Conservation (phyloP, 179 eudicot species). For the Gypsophila paniculata region DNA sequence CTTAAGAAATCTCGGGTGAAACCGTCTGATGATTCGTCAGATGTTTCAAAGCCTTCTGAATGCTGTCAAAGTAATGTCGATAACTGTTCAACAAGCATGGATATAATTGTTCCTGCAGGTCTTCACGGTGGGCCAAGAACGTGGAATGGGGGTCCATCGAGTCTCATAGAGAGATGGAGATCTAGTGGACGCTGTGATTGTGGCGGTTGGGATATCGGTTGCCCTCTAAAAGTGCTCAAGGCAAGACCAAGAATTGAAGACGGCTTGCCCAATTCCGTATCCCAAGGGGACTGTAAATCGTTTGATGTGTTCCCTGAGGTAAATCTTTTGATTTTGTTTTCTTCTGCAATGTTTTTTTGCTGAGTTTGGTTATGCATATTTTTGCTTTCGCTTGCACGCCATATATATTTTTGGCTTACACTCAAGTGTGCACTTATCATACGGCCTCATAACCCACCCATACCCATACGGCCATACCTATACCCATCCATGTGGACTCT, state of each 20-base stretch:
- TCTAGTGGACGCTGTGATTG: conserved; percentile 65
- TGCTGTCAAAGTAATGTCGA: conserved; percentile 23
- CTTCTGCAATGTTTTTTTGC: background rate
- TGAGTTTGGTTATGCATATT: background rate
- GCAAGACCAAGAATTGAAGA: conserved; percentile 35
- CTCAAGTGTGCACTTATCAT: background rate
- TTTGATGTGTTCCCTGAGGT: conserved; percentile 64
- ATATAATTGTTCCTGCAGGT: conserved; percentile 64
- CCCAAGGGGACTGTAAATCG: conserved; percentile 43
- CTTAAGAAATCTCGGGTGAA: conserved; percentile 45
- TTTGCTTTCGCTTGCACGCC: no score
- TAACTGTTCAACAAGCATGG: conserved; percentile 43
- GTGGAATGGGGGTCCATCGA: conserved; percentile 45
- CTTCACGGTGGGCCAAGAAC: conserved; percentile 67
- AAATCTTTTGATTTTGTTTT: background rate
- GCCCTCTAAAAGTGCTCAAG: conserved; percentile 55
- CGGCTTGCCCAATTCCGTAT: conserved; percentile 26
- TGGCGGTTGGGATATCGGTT: conserved; percentile 94
- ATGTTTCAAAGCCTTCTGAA: conserved; percentile 25
- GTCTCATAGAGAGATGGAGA: conserved; percentile 68
- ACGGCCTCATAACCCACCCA: no score
- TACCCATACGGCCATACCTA: no score
- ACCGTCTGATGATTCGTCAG: conserved; percentile 20
- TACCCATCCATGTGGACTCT: no score
- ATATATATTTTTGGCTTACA: no score